Percentiles rank a stretch among this genome's conserved stretches.
Evolutionary conservation across 1,139 yeast genomes (phyloP).

Genomic region (Arxiozyma bovina): DNA sequence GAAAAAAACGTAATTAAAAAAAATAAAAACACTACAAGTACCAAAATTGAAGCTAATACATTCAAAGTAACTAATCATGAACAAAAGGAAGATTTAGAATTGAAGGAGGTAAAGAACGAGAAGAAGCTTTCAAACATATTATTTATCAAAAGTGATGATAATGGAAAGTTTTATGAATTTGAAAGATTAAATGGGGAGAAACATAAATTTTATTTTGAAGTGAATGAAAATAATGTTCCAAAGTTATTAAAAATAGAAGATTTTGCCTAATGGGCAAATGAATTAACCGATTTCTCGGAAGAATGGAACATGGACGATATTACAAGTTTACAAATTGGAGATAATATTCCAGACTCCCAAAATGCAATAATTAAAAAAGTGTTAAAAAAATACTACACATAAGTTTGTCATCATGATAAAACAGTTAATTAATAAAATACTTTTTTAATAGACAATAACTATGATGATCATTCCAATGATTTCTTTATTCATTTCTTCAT

Average conservation of each 20-base stretch:
- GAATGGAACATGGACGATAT: not conserved
- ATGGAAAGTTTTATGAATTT: not conserved
- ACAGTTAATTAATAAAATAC: too few species aligned
- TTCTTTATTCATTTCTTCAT: not conserved
- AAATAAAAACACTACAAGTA: not conserved
- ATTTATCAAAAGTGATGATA: not conserved
- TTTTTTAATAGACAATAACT: too few species aligned
- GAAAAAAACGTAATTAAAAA: not conserved
- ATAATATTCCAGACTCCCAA: not conserved
- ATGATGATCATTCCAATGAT: not conserved
- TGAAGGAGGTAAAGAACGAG: not conserved
- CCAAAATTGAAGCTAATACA: not conserved
- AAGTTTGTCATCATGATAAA: too few species aligned
- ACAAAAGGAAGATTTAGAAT: not conserved
- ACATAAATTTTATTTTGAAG: not conserved
- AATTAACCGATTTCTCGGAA: not conserved
- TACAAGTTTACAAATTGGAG: not conserved
- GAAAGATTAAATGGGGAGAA: not conserved
- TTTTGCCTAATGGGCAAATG: not conserved
- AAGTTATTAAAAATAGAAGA: not conserved
- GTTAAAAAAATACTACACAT: too few species aligned
- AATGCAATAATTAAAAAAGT: not conserved
- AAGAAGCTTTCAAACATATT: not conserved
- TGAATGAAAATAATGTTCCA: not conserved
- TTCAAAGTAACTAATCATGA: not conserved